Base-by-base conservation (phyloP, 176 grass and related monocot genomes). In the Carex kokanica region DNA sequence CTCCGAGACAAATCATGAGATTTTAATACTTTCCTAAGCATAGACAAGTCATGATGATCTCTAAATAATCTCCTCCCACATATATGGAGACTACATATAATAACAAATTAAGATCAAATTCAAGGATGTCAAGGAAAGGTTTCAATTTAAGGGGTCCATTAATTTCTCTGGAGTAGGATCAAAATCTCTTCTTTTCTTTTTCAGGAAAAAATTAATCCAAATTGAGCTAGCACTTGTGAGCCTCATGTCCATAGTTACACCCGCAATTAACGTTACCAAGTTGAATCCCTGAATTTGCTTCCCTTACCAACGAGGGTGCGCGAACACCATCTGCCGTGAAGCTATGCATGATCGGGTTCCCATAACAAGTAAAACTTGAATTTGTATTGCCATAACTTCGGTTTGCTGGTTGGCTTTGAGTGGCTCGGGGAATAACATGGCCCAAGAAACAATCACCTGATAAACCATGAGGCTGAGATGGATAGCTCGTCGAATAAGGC, bases 371-470 rank as follows among this genome's bases (percentile, higher is more conserved):
- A 27, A 86, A 90, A 82, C 62, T 84, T 11, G 88, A 78, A 36
- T 55, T 66, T 2, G 60, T 29, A 24, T 65, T 56, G 8, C 84
- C 34, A 67, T 80, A 87, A 43, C 60, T 81, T 36, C 84, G 63
- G 70, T 83, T 75, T 73, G 51, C 36, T 6, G 21, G 17, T 60
- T 83, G 78, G 12, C 64, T 59, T 58, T 86, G 81, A 12, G 85
- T 73, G 4, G 82, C 53, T 43, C 83, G 72, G 6, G 91, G 29
- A 75, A 93, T 77, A 8, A 89, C 93, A 72, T 96, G 97, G 21
- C 97, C 97, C 79, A 96, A 85, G 55, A 96, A 92, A 55, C 90
- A 96, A 71, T 91, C 91, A 25, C 86, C 79, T 4, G 88, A 78
- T 0, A 89, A 29, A 15, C 87, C 77, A 62, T 89, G 85, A 3